A percentile compares a stretch with the other conserved stretches of the same genome.
Evolutionary conservation across 2,329 filamentous ascomycete genomes (phyloP).

Genomic region (Onygenales sp.): DNA sequence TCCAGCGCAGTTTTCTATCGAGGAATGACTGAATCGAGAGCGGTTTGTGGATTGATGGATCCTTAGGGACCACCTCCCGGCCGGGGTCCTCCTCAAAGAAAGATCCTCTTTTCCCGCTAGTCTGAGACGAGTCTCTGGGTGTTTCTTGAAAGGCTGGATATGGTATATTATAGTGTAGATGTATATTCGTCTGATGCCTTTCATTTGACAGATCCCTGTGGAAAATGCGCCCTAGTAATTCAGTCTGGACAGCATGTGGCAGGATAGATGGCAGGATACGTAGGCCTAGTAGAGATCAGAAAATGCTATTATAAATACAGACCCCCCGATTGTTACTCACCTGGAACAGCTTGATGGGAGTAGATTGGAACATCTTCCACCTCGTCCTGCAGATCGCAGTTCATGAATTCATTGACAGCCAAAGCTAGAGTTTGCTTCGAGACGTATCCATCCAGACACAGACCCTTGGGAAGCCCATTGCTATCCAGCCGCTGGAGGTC

Average conservation of each 20-base stretch:
- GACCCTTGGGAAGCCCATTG: constrained; percentile 14
- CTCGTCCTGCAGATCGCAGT: constrained; percentile 7
- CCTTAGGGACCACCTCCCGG: constrained; percentile 47
- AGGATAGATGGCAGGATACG: constrained; percentile 67
- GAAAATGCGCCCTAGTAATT: constrained; percentile 62
- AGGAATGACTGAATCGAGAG: constrained; percentile 62
- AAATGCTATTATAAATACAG: not conserved
- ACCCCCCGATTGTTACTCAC: constrained; percentile 17
- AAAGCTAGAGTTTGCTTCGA: constrained; percentile 18
- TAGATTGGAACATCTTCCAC: constrained; percentile 25
- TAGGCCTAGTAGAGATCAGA: constrained; percentile 52
- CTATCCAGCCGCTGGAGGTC: constrained; percentile 39
- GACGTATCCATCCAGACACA: constrained; percentile 22
- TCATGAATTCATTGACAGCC: constrained; percentile 24
- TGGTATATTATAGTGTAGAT: constrained; percentile 65
- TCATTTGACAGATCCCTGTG: constrained; percentile 67
- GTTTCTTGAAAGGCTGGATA: constrained; percentile 38
- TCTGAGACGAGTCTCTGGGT: constrained; percentile 27
- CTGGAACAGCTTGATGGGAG: constrained; percentile 25
- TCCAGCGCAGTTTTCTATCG: constrained; percentile 77
- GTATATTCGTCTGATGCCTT: constrained; percentile 78
- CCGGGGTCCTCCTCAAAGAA: constrained; percentile 46
- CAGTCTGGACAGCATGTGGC: constrained; percentile 57
- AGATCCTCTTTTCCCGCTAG: constrained; percentile 31
- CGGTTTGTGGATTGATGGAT: constrained; percentile 64